These are phyloP conservation scores for Malassezia arunalokei DNA, from an alignment of 1,284 basidiomycete species.

Conservation along the genomic window DNA sequence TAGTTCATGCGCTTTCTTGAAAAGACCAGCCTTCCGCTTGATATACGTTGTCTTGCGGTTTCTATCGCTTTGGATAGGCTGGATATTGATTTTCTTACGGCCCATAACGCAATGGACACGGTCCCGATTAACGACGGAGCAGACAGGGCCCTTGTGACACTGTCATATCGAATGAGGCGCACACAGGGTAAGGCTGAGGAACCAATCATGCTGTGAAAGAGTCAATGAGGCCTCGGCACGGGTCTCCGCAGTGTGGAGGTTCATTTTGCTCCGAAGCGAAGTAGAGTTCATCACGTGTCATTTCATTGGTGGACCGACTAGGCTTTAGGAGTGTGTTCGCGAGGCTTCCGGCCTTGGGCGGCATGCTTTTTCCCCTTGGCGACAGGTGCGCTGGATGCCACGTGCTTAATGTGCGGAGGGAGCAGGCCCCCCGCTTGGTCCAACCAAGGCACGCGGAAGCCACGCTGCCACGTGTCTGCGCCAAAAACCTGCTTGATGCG, in stretches of 20 bases:
- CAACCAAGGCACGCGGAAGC: conserved; percentile 10
- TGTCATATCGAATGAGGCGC: too few relatives aligned
- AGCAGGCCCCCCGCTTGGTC: neutral
- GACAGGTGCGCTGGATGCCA: conserved; percentile 6
- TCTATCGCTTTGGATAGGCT: conserved; percentile 74
- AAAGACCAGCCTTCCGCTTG: conserved; percentile 78
- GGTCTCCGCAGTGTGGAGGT: too few relatives aligned
- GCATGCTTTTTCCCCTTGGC: neutral
- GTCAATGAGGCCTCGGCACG: too few relatives aligned
- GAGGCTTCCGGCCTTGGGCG: neutral
- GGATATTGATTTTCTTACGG: conserved; percentile 76
- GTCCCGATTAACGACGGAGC: too few relatives aligned
- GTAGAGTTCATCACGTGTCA: too few relatives aligned
- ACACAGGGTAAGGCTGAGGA: too few relatives aligned
- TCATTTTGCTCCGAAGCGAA: too few relatives aligned
- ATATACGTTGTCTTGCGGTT: conserved; percentile 80
- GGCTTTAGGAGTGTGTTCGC: too few relatives aligned
- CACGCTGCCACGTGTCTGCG: neutral
- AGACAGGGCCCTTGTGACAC: too few relatives aligned
- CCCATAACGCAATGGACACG: conserved; percentile 53
- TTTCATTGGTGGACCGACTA: too few relatives aligned
- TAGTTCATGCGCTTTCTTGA: conserved; percentile 81
- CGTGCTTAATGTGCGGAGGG: conserved; percentile 5
- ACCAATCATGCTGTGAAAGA: too few relatives aligned
- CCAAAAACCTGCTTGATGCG: neutral